phyloP scores from a whole-genome alignment of 345 rosid genomes.

The Raphanus sativus region DNA sequence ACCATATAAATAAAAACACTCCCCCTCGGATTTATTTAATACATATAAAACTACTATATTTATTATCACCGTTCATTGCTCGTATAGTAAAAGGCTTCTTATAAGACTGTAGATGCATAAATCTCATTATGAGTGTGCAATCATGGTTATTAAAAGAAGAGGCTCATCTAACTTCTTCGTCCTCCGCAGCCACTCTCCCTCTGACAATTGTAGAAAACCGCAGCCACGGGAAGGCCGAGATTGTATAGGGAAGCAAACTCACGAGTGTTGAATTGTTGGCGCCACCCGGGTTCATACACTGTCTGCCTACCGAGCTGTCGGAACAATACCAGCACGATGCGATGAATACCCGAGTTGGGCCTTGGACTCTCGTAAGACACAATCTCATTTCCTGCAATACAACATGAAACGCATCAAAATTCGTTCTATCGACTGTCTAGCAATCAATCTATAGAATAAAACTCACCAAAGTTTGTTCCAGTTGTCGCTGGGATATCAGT shows the following conservation, averaged over 20 bases:
- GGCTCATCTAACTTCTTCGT: constrained; percentile 41
- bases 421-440: not conserved
- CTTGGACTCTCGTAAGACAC: constrained; percentile 79
- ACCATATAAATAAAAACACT: constrained; percentile 17
- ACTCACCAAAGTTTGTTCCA: constrained; percentile 43
- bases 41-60: constrained; percentile 17
- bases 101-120: constrained; percentile 15
- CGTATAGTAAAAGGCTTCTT: constrained; percentile 23
- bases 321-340: constrained; percentile 64
- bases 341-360: constrained; percentile 73
- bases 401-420: not conserved
- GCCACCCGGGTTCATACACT: constrained; percentile 88
- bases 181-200: constrained; percentile 81
- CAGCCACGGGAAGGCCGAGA: constrained; percentile 75
- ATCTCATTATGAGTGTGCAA: not conserved
- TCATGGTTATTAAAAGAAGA: not conserved
- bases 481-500: constrained; percentile 46
- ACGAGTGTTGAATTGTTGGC: constrained; percentile 79
- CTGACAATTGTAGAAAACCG: constrained; percentile 81
- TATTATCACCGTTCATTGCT: not conserved
- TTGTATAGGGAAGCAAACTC: constrained; percentile 90
- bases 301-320: constrained; percentile 83
- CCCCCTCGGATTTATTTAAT: constrained; percentile 17
- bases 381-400: constrained; percentile 61
- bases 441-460: not conserved